These are phyloP conservation scores for Penicillium sp. DNA, from an alignment of 2,329 filamentous ascomycete genomes.

Conservation along the genomic window DNA sequence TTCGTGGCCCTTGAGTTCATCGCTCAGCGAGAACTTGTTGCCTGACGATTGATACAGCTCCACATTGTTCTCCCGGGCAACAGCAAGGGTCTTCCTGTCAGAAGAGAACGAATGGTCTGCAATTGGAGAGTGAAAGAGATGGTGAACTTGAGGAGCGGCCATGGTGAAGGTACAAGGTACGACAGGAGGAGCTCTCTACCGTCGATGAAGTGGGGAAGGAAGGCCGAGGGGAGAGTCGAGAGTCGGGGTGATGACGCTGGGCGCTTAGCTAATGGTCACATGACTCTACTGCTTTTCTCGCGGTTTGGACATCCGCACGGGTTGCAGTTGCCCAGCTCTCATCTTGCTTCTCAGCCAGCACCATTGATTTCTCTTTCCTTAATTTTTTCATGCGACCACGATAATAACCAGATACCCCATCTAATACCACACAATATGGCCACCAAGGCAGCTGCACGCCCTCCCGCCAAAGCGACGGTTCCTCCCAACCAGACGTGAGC, in stretches of 20 bases:
- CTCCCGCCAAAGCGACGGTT: slow-evolving; percentile 44
- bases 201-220: slow-evolving; percentile 47
- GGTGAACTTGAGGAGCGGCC: slow-evolving; percentile 84
- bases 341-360: background rate
- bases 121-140: slow-evolving; percentile 94
- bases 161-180: slow-evolving; percentile 51
- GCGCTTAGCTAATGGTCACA: slow-evolving; percentile 17
- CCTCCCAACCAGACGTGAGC: slow-evolving; percentile 72
- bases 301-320: slow-evolving; percentile 8
- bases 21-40: slow-evolving; percentile 72
- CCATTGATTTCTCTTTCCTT: background rate
- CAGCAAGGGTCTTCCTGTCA: slow-evolving; percentile 80
- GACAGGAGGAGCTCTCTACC: slow-evolving; percentile 99
- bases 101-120: slow-evolving; percentile 97
- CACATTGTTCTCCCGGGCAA: slow-evolving; percentile 82
- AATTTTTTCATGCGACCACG: background rate
- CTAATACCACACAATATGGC: slow-evolving; percentile 27
- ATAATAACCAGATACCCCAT: background rate
- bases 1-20: slow-evolving; percentile 93
- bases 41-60: slow-evolving; percentile 77
- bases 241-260: slow-evolving; percentile 17
- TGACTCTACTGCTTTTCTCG: slow-evolving; percentile 10
- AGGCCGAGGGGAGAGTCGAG: slow-evolving; percentile 3
- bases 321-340: background rate
- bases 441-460: slow-evolving; percentile 39